These are phyloP conservation scores for Steccherinum ochraceum DNA, from an alignment of 768 basidiomycete species.

Conservation along the genomic window DNA sequence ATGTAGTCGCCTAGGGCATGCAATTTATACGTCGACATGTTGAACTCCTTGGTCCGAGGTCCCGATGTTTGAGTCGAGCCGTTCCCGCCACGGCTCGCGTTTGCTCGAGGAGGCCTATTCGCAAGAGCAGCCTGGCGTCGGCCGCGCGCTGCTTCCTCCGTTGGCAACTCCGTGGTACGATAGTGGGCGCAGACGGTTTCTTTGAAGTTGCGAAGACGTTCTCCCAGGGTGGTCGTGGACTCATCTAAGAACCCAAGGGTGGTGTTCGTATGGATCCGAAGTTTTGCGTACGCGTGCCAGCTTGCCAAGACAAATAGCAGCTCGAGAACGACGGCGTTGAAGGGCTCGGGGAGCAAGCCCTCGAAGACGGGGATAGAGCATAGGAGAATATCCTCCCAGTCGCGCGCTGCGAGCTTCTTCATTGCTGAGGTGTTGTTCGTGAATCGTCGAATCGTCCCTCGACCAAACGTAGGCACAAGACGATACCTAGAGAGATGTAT, in stretches of 20 bases:
- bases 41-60: constrained; percentile 4
- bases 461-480: constrained; percentile 16
- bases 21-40: constrained; percentile 19
- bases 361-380: constrained; percentile 21
- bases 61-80: constrained; percentile 2
- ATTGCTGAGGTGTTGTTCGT: constrained; percentile 17
- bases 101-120: not conserved
- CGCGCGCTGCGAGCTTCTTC: constrained; percentile 22
- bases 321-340: constrained; percentile 20
- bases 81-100: not conserved
- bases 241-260: constrained; percentile 22
- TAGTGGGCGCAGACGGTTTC: constrained; percentile 15
- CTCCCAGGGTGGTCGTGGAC: constrained; percentile 23
- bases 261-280: constrained; percentile 30
- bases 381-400: constrained; percentile 20
- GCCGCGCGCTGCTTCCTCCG: constrained; percentile 21
- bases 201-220: constrained; percentile 26
- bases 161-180: constrained; percentile 29
- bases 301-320: constrained; percentile 27
- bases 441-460: constrained; percentile 18
- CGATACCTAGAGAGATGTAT: constrained; percentile 14
- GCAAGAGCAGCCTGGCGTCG: constrained; percentile 7
- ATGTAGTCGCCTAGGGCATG: constrained; percentile 19
- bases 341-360: constrained; percentile 15
- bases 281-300: constrained; percentile 36